phyloP scores from a whole-genome alignment of 768 basidiomycete genomes.

The Pleurotus eryngii region DNA sequence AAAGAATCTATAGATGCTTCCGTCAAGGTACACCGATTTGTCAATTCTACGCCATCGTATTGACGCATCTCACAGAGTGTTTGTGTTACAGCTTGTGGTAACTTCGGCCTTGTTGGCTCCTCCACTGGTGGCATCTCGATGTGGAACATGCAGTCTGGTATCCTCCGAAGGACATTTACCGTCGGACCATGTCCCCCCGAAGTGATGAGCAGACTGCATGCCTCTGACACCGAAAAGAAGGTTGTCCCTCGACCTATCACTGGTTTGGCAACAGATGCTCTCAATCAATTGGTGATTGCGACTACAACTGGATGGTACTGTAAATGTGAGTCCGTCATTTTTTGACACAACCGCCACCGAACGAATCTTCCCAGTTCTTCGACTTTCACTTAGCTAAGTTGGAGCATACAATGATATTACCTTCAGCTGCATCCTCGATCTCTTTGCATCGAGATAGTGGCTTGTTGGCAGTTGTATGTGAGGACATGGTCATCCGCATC shows the following conservation, averaged over 20 bases:
- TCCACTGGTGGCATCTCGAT: conserved; percentile 77
- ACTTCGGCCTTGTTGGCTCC: conserved; percentile 86
- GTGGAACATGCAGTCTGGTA: conserved; percentile 98
- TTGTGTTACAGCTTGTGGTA: conserved; percentile 91
- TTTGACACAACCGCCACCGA: conserved; percentile 4
- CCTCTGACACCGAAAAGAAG: conserved; percentile 32
- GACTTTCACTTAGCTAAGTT: conserved; percentile 88
- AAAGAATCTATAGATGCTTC: conserved; percentile 38
- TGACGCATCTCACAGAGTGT: conserved; percentile 50
- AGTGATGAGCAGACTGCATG: conserved; percentile 40
- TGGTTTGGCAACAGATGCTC: conserved; percentile 80
- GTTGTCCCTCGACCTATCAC: conserved; percentile 59
- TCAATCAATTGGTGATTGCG: conserved; percentile 80
- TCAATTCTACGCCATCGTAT: too few relatives aligned
- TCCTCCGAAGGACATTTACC: conserved; percentile 73
- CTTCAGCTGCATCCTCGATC: conserved; percentile 69
- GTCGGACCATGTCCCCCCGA: conserved; percentile 63
- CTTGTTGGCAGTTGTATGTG: conserved; percentile 78
- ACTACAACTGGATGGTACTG: conserved; percentile 81
- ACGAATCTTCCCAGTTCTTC: conserved; percentile 69
- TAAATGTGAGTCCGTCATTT: conserved; percentile 63
- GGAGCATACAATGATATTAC: conserved; percentile 61
- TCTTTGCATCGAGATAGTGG: conserved; percentile 81
- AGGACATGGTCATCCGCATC: conserved; percentile 82
- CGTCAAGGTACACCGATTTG: conserved; percentile 54